Evolutionary conservation across 306 rosid species (phyloP), one percentile per base, ranked within the genome.

Genomic region (Trifolium dubium): DNA sequence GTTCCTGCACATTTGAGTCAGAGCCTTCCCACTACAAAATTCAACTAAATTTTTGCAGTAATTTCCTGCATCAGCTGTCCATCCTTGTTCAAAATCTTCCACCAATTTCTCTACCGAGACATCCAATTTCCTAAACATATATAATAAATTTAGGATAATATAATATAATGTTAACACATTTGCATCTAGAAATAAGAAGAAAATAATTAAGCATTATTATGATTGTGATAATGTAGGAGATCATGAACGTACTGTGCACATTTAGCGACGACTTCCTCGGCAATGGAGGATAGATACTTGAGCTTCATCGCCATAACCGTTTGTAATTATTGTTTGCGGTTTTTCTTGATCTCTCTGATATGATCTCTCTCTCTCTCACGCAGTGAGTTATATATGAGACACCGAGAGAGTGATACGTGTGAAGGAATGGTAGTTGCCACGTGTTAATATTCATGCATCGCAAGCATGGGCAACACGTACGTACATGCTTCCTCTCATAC

Each of bases 1-100:
- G 64, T 73, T 85, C 28, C 47, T 62, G 61, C 88, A 82, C 67
- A 81, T 41, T 44, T 60, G 79, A 17, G 46, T 63, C 64, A 92
- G 40, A 37, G 82, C 88, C 86, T 85, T 92, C 8, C 72, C 87
- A 77, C 98, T 77, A 79, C 95, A 85, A 74, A 85, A 94, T 55
- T 94, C 96, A 64, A 94, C 83, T 8, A 94, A 71, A 65, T 85
- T 86, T 77, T 70, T 89, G 58, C 86, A 75, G 44, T 89, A 90
- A 61, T 73, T 75, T 51, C 78, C 83, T 9, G 5, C 39, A 23
- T 80, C 90, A 13, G 82, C 61, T 29, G 71, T 92, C 97, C 96
- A 82, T 18, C 59, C 80, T 10, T 50, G 75, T 81, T 94, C 98
- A 71, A 88, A 90, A 73, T 83, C 96, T 19, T 78, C 89, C 79